A percentile compares a stretch with the other conserved stretches of the same genome.
phyloP scores from a whole-genome alignment of 257 asterid species.

The Asclepias syriaca region DNA sequence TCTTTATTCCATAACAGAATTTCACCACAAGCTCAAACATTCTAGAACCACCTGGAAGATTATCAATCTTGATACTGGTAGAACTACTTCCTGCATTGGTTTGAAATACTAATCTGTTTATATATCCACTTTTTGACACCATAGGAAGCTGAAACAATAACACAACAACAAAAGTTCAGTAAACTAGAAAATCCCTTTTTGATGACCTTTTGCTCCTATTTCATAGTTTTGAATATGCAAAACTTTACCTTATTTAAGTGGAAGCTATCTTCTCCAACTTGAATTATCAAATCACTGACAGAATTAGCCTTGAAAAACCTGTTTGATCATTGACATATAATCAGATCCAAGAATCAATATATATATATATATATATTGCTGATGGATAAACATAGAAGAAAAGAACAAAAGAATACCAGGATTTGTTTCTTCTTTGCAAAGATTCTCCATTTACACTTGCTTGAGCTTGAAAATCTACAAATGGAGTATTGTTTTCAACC shows the following conservation, averaged over 20 bases:
- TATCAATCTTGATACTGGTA: constrained; percentile 19
- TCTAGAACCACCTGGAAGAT: constrained; percentile 26
- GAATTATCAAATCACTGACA: constrained; percentile 24
- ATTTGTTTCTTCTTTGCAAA: constrained; percentile 23
- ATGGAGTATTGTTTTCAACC: constrained; percentile 20
- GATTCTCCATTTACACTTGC: constrained; percentile 20
- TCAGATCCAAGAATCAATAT: constrained; percentile 4
- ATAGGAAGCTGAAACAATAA: constrained; percentile 19
- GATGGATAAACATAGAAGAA: constrained; percentile 1
- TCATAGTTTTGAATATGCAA: too few relatives aligned
- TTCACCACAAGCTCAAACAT: constrained; percentile 27
- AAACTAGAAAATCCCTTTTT: neutral
- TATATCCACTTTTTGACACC: constrained; percentile 32
- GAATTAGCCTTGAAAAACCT: constrained; percentile 23
- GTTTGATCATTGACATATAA: neutral
- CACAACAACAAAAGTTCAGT: neutral
- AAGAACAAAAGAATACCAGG: constrained; percentile 17
- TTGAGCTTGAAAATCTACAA: constrained; percentile 20
- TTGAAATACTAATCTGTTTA: constrained; percentile 19
- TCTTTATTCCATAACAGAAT: constrained; percentile 31
- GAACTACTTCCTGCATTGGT: constrained; percentile 10
- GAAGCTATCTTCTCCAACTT: constrained; percentile 24
- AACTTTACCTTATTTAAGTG: constrained; percentile 25
- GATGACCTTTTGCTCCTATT: neutral
- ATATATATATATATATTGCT: neutral